These are phyloP conservation scores for Cyamopsis tetragonoloba DNA, from an alignment of 306 rosid species.

Conservation along the genomic window DNA sequence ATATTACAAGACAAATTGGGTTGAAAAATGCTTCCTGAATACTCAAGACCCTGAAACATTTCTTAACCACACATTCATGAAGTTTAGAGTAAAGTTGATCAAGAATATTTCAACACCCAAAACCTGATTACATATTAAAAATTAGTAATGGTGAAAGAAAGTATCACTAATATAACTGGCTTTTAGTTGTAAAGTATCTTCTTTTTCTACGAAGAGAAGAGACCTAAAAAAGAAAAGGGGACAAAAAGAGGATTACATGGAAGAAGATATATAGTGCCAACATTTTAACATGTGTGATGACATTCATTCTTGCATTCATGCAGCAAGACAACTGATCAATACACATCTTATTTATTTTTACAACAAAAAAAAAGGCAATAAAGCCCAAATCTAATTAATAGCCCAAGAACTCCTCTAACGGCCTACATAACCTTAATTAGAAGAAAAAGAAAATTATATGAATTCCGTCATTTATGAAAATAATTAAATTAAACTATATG, in stretches of 20 bases:
- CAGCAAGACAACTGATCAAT: constrained; percentile 57
- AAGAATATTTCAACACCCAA: constrained; percentile 14
- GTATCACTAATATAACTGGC: constrained; percentile 18
- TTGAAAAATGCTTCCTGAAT: neutral
- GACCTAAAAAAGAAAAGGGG: constrained; percentile 37
- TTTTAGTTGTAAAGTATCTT: constrained; percentile 21
- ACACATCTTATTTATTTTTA: constrained; percentile 27
- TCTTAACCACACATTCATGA: neutral
- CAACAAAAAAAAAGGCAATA: constrained; percentile 23
- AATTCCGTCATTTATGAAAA: no score
- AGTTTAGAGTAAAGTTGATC: neutral
- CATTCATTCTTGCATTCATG: constrained; percentile 54
- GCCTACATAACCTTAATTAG: neutral
- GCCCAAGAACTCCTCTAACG: constrained; percentile 19
- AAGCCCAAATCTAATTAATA: constrained; percentile 20
- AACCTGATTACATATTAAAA: constrained; percentile 1
- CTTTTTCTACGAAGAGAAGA: neutral
- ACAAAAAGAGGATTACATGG: constrained; percentile 50
- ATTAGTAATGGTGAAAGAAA: neutral
- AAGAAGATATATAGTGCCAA: constrained; percentile 40
- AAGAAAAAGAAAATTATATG: neutral
- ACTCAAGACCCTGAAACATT: neutral
- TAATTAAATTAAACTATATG: no score
- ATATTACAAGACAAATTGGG: neutral
- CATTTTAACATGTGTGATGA: constrained; percentile 46